These are phyloP conservation scores for Hypoxylon sp. DNA, from an alignment of 2,329 filamentous ascomycete genomes.

Conservation along the genomic window DNA sequence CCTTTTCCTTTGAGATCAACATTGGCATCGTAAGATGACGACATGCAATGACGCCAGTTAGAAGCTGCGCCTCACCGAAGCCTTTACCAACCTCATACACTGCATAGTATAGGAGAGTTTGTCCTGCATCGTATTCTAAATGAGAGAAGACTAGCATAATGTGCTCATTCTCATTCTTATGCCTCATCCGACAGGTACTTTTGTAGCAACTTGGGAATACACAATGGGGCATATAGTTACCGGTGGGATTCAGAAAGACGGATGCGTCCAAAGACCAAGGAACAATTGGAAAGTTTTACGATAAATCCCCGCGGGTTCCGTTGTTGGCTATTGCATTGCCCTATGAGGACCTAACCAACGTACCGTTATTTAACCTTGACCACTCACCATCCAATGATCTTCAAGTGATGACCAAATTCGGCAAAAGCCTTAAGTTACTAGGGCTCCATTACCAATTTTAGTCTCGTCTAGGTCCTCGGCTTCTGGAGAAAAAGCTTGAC, in stretches of 20 bases:
- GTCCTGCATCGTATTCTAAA: constrained; percentile 19
- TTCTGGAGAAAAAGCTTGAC: constrained; percentile 17
- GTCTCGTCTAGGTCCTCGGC: constrained; percentile 30
- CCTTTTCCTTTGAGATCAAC: constrained; percentile 26
- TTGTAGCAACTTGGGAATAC: background rate
- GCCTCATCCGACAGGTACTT: background rate
- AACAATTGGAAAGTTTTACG: background rate
- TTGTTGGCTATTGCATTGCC: constrained; percentile 6
- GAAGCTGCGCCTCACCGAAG: constrained; percentile 30
- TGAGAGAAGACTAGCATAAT: background rate
- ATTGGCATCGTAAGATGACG: constrained; percentile 30
- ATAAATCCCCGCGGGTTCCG: constrained; percentile 6
- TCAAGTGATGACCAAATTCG: constrained; percentile 32
- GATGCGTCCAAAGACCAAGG: no score
- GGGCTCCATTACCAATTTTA: constrained; percentile 31
- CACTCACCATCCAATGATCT: constrained; percentile 31
- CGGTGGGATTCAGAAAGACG: constrained; percentile 9
- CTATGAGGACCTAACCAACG: constrained; percentile 12
- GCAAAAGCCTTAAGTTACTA: constrained; percentile 14
- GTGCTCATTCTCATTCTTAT: background rate
- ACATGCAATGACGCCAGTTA: constrained; percentile 31
- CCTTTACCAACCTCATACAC: constrained; percentile 10
- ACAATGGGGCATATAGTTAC: background rate
- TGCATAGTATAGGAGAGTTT: background rate
- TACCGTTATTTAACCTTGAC: constrained; percentile 14